These are phyloP conservation scores for Phoma sp. DNA, from an alignment of 2,329 filamentous ascomycete genomes.

Conservation along the genomic window DNA sequence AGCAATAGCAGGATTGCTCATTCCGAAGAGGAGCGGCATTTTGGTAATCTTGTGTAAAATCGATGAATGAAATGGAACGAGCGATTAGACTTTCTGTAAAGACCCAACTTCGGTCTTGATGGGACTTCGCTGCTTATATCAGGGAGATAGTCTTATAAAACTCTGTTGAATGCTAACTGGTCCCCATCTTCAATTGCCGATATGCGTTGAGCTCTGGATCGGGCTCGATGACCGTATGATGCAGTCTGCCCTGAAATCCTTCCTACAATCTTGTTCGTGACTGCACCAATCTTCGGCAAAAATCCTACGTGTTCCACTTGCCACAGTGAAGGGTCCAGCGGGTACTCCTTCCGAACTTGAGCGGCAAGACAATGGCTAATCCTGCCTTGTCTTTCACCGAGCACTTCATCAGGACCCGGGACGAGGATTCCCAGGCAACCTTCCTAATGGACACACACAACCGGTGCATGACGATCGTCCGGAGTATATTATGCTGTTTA, in stretches of 20 bases:
- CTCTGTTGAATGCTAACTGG: too few species aligned
- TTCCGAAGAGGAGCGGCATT: slow-evolving; percentile 15
- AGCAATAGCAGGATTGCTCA: not conserved
- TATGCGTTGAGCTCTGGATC: not conserved
- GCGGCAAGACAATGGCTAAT: not conserved
- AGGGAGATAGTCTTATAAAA: too few species aligned
- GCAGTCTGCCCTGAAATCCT: not conserved
- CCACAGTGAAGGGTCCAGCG: slow-evolving; percentile 3
- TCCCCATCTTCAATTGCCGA: not conserved
- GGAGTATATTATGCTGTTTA: not conserved
- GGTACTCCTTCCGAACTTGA: not conserved
- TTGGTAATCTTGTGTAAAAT: too few species aligned
- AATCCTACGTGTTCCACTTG: slow-evolving; percentile 1
- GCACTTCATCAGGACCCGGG: not conserved
- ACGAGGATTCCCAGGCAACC: not conserved
- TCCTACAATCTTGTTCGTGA: not conserved
- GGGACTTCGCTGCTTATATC: too few species aligned
- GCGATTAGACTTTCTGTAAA: too few species aligned
- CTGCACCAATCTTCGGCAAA: not conserved
- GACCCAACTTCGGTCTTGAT: too few species aligned
- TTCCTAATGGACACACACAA: slow-evolving; percentile 7
- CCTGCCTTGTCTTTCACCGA: not conserved
- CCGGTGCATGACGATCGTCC: not conserved
- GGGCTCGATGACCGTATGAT: not conserved
- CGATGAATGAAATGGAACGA: too few species aligned